Evolutionary conservation across 2,329 filamentous ascomycete genomes (phyloP).

Genomic region (Tolypocladium endophyticum): DNA sequence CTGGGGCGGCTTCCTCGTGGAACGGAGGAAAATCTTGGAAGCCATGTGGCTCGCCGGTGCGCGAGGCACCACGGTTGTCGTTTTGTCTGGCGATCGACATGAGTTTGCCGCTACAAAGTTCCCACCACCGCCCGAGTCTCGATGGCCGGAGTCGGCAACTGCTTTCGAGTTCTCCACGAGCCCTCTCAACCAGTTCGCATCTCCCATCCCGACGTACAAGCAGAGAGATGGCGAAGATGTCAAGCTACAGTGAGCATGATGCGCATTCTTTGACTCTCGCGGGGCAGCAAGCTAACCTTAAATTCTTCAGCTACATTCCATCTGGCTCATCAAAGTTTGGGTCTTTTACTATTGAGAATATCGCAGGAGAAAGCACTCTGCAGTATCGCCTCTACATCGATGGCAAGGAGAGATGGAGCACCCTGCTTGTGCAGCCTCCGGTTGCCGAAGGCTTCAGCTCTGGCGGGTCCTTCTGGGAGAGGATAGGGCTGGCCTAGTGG

Average conservation of each 20-base stretch:
- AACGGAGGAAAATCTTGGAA: constrained; percentile 70
- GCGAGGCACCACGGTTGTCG: constrained; percentile 64
- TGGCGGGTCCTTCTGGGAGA: constrained; percentile 36
- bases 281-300: constrained; percentile 1
- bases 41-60: constrained; percentile 85
- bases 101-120: constrained; percentile 88
- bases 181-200: constrained; percentile 87
- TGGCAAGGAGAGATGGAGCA: constrained; percentile 68
- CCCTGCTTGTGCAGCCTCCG: constrained; percentile 36
- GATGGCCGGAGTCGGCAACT: constrained; percentile 51
- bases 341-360: constrained; percentile 56
- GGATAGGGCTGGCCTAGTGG: constrained; percentile 15
- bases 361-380: constrained; percentile 55
- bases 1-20: constrained; percentile 83
- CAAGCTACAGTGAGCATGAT: constrained; percentile 61
- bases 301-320: constrained; percentile 55
- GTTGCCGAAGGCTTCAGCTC: constrained; percentile 15
- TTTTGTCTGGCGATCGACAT: constrained; percentile 88
- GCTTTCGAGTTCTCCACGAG: constrained; percentile 90
- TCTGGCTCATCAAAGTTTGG: constrained; percentile 86
- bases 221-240: constrained; percentile 77
- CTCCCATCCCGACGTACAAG: constrained; percentile 72
- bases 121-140: constrained; percentile 48
- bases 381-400: constrained; percentile 77
- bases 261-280: not conserved